Conservation (phyloP, 108 stramenopile genomes). For the Pseudonitzschia multistriata region DNA sequence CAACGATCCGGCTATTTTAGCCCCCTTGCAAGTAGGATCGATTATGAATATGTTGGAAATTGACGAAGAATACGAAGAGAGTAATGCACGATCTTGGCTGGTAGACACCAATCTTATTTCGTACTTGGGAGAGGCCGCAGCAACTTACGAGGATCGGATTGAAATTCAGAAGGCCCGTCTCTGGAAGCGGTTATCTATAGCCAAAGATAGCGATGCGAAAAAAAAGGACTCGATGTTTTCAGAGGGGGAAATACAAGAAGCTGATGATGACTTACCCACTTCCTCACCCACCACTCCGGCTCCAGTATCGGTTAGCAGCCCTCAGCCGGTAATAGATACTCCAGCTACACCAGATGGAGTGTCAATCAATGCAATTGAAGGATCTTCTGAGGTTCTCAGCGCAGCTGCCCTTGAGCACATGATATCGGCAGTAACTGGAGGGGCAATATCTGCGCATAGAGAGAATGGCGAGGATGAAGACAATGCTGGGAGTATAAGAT, state of each 20-base stretch:
- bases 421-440: slow-evolving; percentile 26
- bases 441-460: slow-evolving; percentile 15
- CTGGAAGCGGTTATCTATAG: slow-evolving; percentile 13
- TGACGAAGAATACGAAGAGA: slow-evolving; percentile 25
- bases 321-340: slow-evolving; percentile 21
- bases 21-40: slow-evolving; percentile 55
- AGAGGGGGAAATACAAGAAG: neutral
- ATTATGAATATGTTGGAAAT: slow-evolving; percentile 37
- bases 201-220: slow-evolving; percentile 8
- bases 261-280: slow-evolving; percentile 6
- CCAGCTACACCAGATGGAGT: slow-evolving; percentile 26
- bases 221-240: neutral
- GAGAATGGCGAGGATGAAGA: slow-evolving; percentile 16
- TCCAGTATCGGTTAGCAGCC: slow-evolving; percentile 4
- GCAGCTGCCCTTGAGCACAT: slow-evolving; percentile 23
- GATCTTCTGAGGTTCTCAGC: slow-evolving; percentile 14
- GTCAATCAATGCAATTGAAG: slow-evolving; percentile 18
- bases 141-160: slow-evolving; percentile 68
- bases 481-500: neutral
- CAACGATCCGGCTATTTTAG: slow-evolving; percentile 21
- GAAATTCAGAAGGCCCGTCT: slow-evolving; percentile 68
- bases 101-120: slow-evolving; percentile 46
- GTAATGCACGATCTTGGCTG: slow-evolving; percentile 12
- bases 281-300: slow-evolving; percentile 4
- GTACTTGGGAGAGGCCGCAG: slow-evolving; percentile 69